Base-by-base conservation (phyloP, 352 stramenopile genomes). In the Pythium dissimile region DNA sequence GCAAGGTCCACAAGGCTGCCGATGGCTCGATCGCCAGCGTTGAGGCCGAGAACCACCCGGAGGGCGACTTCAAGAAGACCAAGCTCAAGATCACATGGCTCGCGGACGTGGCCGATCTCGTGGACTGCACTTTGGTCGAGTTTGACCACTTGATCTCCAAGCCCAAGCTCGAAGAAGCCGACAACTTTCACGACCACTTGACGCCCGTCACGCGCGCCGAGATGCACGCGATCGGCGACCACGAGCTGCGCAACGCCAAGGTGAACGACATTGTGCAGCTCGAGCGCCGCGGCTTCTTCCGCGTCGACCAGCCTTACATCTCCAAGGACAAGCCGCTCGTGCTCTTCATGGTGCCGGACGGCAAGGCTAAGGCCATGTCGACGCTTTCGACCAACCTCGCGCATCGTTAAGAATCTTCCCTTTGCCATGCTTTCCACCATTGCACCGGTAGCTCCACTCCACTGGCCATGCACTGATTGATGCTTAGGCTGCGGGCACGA, bases 91-190 rank as follows among this genome's bases (percentile, higher is more conserved):
- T 99, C 26, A 97, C 89, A 41, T 99, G 97, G 97, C 83, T 99
- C 47, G 88, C 92, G 9, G 80, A 97, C 54, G 80, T 92, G 44
- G 74, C 84, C 18, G 89, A 97, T 48, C 73, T 96, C 20, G 87
- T 96, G 47, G 84, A 88, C 26, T 82, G 95, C 13, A 82, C 84
- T 62, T 73, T 99, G 8, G 92, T 97, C 37, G 97, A 99, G 77
- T 99, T 99, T 70, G 97, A 99, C 70, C 95, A 99, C 74, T 73
- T 99, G 45, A 92, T 99, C 15, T 97, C 88, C 30, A 99, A 99
- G 82, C 86, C 97, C 30, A 99, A 99, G 72, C 82, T 99, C 26
- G 97, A 99, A 69, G 97, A 99, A 48, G 92, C 88, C 31, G 97
- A 99, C 63, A 88, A 99, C 54, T 98, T 99, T 69, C 79, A 98